Percentiles rank a stretch among this genome's conserved stretches.
These are phyloP conservation scores for Aspergillus bombycis DNA, from an alignment of 2,329 filamentous ascomycete species.

Conservation along the genomic window DNA sequence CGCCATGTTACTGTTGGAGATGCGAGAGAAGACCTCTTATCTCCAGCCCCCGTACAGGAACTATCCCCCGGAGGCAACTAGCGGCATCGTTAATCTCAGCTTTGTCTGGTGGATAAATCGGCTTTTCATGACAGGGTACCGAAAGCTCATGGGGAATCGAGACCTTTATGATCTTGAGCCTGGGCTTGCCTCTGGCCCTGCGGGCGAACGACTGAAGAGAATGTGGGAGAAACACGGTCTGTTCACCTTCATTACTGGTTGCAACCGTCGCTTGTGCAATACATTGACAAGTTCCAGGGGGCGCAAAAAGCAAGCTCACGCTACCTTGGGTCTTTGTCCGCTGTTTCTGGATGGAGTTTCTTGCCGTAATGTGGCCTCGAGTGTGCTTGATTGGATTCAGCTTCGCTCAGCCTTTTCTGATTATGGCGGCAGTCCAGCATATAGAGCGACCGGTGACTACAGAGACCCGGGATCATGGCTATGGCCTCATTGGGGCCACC, in stretches of 20 bases:
- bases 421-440: conserved; percentile 26
- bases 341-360: conserved; percentile 23
- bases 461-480: conserved; percentile 26
- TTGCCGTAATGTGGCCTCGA: conserved; percentile 20
- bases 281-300: background rate
- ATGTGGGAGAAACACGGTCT: conserved; percentile 3
- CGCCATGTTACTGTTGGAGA: conserved; percentile 46
- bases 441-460: conserved; percentile 13
- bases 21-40: conserved; percentile 41
- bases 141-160: conserved; percentile 20
- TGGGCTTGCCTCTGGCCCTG: background rate
- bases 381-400: conserved; percentile 24
- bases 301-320: background rate
- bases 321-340: background rate
- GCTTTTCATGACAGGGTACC: conserved; percentile 29
- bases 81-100: conserved; percentile 30
- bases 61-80: conserved; percentile 24
- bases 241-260: conserved; percentile 3
- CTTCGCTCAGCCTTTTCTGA: conserved; percentile 27
- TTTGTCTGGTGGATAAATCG: conserved; percentile 41
- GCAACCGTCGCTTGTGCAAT: background rate
- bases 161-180: conserved; percentile 29
- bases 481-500: conserved; percentile 42
- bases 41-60: conserved; percentile 19
- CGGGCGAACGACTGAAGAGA: conserved; percentile 1